These are phyloP conservation scores for Curvularia hawaiiensis DNA, from an alignment of 2,329 filamentous ascomycete species.

Conservation along the genomic window DNA sequence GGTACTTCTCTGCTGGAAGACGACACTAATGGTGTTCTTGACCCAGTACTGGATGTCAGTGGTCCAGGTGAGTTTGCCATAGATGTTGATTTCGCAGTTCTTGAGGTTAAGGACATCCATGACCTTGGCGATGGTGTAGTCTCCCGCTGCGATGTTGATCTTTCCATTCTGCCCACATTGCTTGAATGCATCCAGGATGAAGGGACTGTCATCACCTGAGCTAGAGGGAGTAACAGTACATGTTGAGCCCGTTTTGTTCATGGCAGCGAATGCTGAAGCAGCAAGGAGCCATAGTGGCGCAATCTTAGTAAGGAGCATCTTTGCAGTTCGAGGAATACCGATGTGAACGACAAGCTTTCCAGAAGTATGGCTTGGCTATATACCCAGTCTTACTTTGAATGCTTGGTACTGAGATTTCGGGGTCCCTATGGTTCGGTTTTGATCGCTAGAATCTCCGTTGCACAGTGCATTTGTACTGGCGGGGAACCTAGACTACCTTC, in stretches of 20 bases:
- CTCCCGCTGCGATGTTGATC: slow-evolving; percentile 30
- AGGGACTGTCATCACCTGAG: slow-evolving; percentile 28
- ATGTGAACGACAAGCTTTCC: slow-evolving; percentile 3
- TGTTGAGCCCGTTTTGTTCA: slow-evolving; percentile 30
- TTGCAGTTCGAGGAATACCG: not conserved
- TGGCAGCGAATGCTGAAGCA: slow-evolving; percentile 20
- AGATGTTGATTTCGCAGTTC: slow-evolving; percentile 37
- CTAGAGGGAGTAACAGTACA: slow-evolving; percentile 33
- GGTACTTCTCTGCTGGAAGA: slow-evolving; percentile 29
- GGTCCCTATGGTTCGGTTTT: slow-evolving; percentile 2
- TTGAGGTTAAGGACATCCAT: slow-evolving; percentile 34
- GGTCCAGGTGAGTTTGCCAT: slow-evolving; percentile 34
- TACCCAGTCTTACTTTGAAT: slow-evolving; percentile 18
- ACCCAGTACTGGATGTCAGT: slow-evolving; percentile 37
- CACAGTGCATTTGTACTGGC: not conserved
- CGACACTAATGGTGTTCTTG: slow-evolving; percentile 28
- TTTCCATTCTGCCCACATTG: slow-evolving; percentile 36
- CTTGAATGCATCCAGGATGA: slow-evolving; percentile 37
- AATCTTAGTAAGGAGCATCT: slow-evolving; percentile 16
- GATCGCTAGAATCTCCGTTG: not conserved
- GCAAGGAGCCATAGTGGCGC: slow-evolving; percentile 17
- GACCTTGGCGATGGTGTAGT: slow-evolving; percentile 36
- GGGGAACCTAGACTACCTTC: not conserved
- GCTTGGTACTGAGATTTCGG: slow-evolving; percentile 16
- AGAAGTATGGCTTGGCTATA: slow-evolving; percentile 1